Evolutionary conservation across 495 filamentous ascomycete genomes (phyloP).

Genomic region (Xylaria flabelliformis): DNA sequence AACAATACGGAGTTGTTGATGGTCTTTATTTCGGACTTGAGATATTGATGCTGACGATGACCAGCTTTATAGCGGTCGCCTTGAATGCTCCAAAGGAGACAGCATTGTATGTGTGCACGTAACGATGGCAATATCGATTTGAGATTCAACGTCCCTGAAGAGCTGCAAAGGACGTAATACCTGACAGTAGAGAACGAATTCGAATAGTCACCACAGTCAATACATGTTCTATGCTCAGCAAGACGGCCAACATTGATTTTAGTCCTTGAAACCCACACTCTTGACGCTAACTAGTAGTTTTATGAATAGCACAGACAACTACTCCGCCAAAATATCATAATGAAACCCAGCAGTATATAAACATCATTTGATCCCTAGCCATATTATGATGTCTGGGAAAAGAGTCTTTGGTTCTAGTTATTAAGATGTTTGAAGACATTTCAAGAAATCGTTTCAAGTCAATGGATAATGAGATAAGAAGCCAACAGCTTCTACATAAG

Average conservation of each 20-base stretch:
- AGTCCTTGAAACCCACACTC: not conserved
- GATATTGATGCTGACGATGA: not conserved
- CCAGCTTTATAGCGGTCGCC: not conserved
- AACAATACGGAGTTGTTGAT: not conserved
- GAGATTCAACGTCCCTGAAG: not conserved
- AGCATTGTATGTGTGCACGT: not conserved
- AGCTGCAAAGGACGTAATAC: not conserved
- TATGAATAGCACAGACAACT: constrained; percentile 18
- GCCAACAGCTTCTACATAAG: not conserved
- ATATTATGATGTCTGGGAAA: not conserved
- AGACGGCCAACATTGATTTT: not conserved
- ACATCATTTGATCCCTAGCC: not conserved
- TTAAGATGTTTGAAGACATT: not conserved
- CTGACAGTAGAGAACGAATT: not conserved
- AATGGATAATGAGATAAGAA: not conserved
- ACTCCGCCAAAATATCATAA: constrained; percentile 32
- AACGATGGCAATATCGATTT: not conserved
- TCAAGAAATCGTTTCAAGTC: not conserved
- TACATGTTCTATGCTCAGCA: not conserved
- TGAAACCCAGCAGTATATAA: not conserved
- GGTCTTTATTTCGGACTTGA: no score
- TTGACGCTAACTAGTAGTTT: not conserved
- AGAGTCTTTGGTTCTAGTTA: no score
- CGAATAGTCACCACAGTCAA: not conserved
- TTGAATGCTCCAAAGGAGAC: not conserved